Base-by-base conservation (phyloP, 257 asterid genomes). In the Forsythia viridissima region DNA sequence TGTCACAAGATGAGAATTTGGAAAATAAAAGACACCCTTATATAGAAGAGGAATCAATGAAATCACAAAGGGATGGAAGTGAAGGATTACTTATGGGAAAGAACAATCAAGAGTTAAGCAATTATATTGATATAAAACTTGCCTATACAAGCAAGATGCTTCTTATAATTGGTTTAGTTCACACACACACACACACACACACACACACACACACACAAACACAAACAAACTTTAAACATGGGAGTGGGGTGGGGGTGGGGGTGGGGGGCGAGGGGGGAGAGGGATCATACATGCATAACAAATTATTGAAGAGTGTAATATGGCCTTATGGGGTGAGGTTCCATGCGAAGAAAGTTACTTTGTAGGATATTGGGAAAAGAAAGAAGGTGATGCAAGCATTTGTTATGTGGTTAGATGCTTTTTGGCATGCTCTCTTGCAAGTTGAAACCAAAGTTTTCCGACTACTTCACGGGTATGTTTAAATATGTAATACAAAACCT, bases 391-490 rank as follows among this genome's bases (percentile, higher is more conserved):
- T 80, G 90, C 59, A 79, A 87, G 83, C 73, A 78, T 78, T 73
- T 9, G 92, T 88, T 90, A 85, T 66, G 71, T 82, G 9, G 82
- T 84, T 84, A 75, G 75, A 78, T 68, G 72, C 57, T 40, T 15
- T 70, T 59, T 44, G 84, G 75, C 86, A 76, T 76, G 82, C 57
- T 82, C 81, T 84, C 82, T 86, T 82, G 87, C 85, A 81, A 84
- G 80, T 68, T 71, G 82, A 30, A 11, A 78, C 48, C 77, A 40
- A n/a, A 8, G 24, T 51, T 79, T 70, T 48, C 0, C 10, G 68
- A 30, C 13, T 6, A 7, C 24, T 77, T 43, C 71, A 43, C 59
- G 59, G 59, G 4, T 4, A 46, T 46, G 55, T 5, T 46, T 8
- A 11, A 51, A 4, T 24, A 2, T 10, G 7, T 24, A 61, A 10